Evolutionary conservation across 768 basidiomycete species (phyloP), one percentile per base, ranked within the genome.

Genomic region (Rhizopogon vulgaris): DNA sequence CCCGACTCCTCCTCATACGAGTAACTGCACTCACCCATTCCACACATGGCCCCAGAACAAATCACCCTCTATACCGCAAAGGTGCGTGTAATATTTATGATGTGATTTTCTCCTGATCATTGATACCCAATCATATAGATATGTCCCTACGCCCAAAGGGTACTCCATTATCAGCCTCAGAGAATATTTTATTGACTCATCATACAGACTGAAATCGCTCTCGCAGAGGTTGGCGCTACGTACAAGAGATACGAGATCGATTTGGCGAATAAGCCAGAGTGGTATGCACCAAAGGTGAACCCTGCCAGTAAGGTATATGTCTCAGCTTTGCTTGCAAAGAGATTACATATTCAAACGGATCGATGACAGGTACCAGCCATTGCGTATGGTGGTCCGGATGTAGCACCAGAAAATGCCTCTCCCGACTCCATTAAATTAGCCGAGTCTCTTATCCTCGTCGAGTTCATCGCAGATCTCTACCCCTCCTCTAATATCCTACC

Each of bases 221-320:
- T 87, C 22, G 70, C 73, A 11, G 84, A 86, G 57, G 74, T 78
- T 2, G 71, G 74, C 4, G 71, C 77, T 3, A 57, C 72, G 1
- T 80, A 69, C 62, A 78, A 70, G 18, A 63, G 73, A 12, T 83
- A 70, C 54, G 76, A 84, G 56, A 77, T 87, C 42, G 81, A 85
- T 57, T 65, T 87, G 11, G 45, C 52, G 56, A 81, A 83, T 69
- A 87, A 87, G 68, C 84, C 84, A 1, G 79, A 76, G 46, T 85
- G 84, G 84, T 85, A 83, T 60, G 78, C 78, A 0, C 73, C 77
- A 0, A 75, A 80, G 53, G 77, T 87, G 37, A 87, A 87, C 66
- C 80, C 79, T 1, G 82, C 77, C 0, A 78, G 78, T 69, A 86
- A 85, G 76, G 84, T 82, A 58, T 14, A 62, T 55, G n/a, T 15